Evolutionary conservation across 768 basidiomycete genomes (phyloP), one percentile per base, ranked within the genome.

Genomic region (Solioccasus polychromus): DNA sequence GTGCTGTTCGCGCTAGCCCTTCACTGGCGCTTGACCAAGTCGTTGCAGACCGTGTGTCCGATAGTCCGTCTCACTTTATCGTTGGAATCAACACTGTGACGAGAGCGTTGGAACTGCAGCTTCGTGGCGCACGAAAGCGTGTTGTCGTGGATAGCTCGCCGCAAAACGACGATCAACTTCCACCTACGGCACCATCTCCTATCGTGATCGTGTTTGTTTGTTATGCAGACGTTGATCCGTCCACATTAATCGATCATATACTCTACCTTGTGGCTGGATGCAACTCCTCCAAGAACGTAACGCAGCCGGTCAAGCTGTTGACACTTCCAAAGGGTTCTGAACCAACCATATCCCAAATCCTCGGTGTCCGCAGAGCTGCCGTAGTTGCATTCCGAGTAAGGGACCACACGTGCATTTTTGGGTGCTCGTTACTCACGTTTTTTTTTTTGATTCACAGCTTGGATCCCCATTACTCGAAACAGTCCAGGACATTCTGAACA

Each of bases 1-100:
- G n/a, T n/a, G n/a, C n/a, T n/a, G n/a, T n/a, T n/a, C n/a, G n/a
- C n/a, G n/a, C n/a, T n/a, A n/a, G n/a, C n/a, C n/a, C n/a, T n/a
- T n/a, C n/a, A n/a, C n/a, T n/a, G n/a, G n/a, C n/a, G n/a, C n/a
- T n/a, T n/a, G n/a, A n/a, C n/a, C n/a, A n/a, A n/a, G n/a, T n/a
- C n/a, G n/a, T n/a, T 38, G 10, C 60, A 69, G 37, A 74, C 76
- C 23, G 9, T 4, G 20, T 14, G 12, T 19, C 31, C 9, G 29
- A n/a, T n/a, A n/a, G 34, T 19, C 39, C 36, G n/a, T 34, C 45
- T 9, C 77, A 83, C 59, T 47, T 85, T 26, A 61, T 71, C 9
- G 58, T 83, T 37, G 91, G 91, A n/a, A 83, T 92, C 49, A 93
- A 92, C 56, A 71, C 80, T 55, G 85, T 92, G 12, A 90, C 90